Evolutionary conservation across 1,284 basidiomycete genomes (phyloP), one percentile per base, ranked within the genome.

Genomic region (Ustanciosporium gigantosporum): DNA sequence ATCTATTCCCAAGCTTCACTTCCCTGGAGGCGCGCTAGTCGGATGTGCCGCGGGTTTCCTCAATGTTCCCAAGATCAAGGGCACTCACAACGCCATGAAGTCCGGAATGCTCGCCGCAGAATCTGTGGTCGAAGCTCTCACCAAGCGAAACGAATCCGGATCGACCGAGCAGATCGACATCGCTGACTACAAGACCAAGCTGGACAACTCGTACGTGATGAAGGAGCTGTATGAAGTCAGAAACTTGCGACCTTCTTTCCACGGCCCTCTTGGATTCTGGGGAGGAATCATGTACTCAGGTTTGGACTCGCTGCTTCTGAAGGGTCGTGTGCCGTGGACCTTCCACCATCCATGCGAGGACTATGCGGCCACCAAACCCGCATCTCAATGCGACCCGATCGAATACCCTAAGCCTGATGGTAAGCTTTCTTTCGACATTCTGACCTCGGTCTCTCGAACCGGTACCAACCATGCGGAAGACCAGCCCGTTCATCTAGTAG

Each of bases 21-120:
- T 98, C 83, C 91, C 93, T 0, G 94, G 95, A 14, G 94, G 95
- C 24, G 94, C 92, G 0, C 81, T 98, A 36, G 86, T 99, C 39
- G 94, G 94, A 1, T 97, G 94, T 80, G 88, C 91, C 0, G 94
- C 94, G 0, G 95, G 79, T 38, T 94, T 98, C 80, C 84, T 98
- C 51, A 98, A 98, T 80, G 85, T 96, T 14, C 89, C 93, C 31
- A 98, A 97, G 81, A 98, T 98, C 81, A 98, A 98, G 79, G 94
- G 94, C n/a, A 95, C 93, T 0, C 95, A 98, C 79, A 97, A 94
- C 57, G 93, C 94, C n/a, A 97, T 98, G 94, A 95, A 97, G 82
- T 90, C 88, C 35, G 94, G 94, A 17, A 97, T 97, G 87, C 82
- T 97, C 17, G 94, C 93, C 25, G 95, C 91, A 3, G 94, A 98